A percentile compares a stretch with the other conserved stretches of the same genome.
phyloP scores from a whole-genome alignment of 257 asterid genomes.

The Jaltomata sinuosa region DNA sequence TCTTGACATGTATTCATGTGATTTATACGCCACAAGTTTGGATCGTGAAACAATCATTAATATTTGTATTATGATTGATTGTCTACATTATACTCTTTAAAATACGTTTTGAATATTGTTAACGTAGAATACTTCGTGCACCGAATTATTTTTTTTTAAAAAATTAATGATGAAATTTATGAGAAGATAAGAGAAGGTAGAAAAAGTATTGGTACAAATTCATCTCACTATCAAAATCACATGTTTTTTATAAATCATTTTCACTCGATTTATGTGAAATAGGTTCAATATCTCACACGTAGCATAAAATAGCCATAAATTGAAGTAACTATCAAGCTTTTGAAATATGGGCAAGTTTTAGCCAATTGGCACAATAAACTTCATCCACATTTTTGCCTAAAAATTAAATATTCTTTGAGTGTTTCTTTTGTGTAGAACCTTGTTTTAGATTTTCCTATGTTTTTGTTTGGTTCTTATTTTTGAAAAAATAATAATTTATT shows the following conservation, averaged over 20 bases:
- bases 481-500: not conserved
- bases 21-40: rapidly evolving
- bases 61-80: not conserved
- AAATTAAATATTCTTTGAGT: not conserved
- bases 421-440: not conserved
- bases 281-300: conserved; percentile 6
- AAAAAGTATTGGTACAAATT: not conserved
- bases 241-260: not conserved
- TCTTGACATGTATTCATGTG: not conserved
- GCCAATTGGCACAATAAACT: conserved; percentile 7
- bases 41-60: not conserved
- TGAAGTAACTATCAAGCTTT: not conserved
- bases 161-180: not conserved
- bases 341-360: conserved; percentile 3
- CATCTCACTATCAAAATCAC: not conserved
- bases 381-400: not conserved
- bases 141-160: not conserved
- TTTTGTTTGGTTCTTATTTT: not conserved
- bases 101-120: rapidly evolving
- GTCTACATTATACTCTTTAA: rapidly evolving
- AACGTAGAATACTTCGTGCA: not conserved
- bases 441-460: not conserved
- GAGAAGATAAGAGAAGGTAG: not conserved
- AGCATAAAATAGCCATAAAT: not conserved
- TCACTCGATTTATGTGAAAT: not conserved